Evolutionary conservation across 768 basidiomycete species (phyloP).

Genomic region (Boletus rubescentipes): DNA sequence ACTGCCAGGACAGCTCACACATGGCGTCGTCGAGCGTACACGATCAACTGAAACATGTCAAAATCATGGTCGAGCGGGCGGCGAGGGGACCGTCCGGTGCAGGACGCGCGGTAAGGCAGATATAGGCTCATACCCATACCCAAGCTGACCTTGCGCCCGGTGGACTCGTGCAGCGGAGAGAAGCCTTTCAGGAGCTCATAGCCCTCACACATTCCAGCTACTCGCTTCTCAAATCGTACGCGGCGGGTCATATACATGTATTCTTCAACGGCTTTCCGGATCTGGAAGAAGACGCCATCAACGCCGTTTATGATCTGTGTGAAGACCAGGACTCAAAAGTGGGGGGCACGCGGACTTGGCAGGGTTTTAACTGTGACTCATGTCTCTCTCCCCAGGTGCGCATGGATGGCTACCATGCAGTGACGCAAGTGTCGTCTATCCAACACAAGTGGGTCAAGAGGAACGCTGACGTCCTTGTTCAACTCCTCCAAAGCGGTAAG

Average conservation of each 20-base stretch:
- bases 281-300: conserved; percentile 71
- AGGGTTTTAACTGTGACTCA: conserved; percentile 6
- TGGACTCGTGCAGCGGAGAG: conserved; percentile 43
- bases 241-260: conserved; percentile 53
- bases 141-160: conserved; percentile 8
- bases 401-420: conserved; percentile 64
- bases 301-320: conserved; percentile 77
- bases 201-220: conserved; percentile 49
- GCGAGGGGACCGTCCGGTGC: conserved; percentile 39
- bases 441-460: conserved; percentile 62
- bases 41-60: conserved; percentile 22
- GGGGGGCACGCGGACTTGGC: conserved; percentile 16
- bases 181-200: conserved; percentile 53
- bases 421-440: conserved; percentile 48
- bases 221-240: conserved; percentile 51
- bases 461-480: conserved; percentile 75
- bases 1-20: not conserved
- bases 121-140: not conserved
- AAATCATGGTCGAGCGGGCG: conserved; percentile 45
- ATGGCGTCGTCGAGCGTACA: conserved; percentile 24
- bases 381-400: conserved; percentile 48
- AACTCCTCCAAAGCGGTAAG: conserved; percentile 72
- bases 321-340: conserved; percentile 63
- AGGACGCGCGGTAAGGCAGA: conserved; percentile 38
- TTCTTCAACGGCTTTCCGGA: conserved; percentile 70